phyloP scores from a whole-genome alignment of 2,329 filamentous ascomycete species.

The Orbilia quercus region DNA sequence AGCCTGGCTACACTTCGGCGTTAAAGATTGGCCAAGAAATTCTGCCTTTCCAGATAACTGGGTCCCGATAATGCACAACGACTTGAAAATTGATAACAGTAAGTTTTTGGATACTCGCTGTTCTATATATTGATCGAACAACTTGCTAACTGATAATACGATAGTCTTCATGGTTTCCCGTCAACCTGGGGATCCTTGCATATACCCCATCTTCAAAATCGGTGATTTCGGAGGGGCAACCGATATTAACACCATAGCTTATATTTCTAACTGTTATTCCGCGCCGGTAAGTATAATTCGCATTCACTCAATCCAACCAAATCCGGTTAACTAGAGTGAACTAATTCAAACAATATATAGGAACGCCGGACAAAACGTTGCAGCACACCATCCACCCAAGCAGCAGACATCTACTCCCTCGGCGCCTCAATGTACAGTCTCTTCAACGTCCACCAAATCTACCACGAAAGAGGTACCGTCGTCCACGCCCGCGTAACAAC shows the following conservation, averaged over 20 bases:
- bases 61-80: conserved; percentile 34
- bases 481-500: neutral
- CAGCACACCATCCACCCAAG: conserved; percentile 6
- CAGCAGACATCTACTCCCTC: conserved; percentile 27
- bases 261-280: neutral
- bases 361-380: conserved; percentile 1
- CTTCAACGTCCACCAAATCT: neutral
- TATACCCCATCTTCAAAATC: conserved; percentile 39
- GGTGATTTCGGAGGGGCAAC: conserved; percentile 29
- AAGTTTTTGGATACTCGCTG: neutral
- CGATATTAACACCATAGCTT: neutral
- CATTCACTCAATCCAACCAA: neutral
- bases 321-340: neutral
- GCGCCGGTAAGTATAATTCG: conserved; percentile 11
- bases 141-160: too few species aligned
- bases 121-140: too few species aligned
- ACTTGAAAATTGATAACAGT: conserved; percentile 41
- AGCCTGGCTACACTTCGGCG: conserved; percentile 32
- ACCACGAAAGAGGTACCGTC: neutral
- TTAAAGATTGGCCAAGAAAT: conserved; percentile 31
- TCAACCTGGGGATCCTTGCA: conserved; percentile 10
- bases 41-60: conserved; percentile 12
- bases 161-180: conserved; percentile 28
- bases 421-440: conserved; percentile 24
- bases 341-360: conserved; percentile 12